phyloP scores from a whole-genome alignment of 2,329 filamentous ascomycete genomes.

The Westerdykella sp. region DNA sequence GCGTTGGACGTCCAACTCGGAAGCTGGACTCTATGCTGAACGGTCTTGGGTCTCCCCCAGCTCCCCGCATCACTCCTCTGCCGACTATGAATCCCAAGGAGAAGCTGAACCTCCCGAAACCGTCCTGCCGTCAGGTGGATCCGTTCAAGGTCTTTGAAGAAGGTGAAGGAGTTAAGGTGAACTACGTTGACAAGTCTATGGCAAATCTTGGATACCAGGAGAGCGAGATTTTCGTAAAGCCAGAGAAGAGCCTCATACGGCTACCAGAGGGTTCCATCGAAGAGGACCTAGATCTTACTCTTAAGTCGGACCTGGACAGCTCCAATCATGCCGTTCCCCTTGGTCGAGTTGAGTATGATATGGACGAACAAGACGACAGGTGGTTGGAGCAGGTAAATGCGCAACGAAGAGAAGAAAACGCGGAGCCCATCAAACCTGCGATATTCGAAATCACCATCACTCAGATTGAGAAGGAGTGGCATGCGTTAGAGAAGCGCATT shows the following conservation, averaged over 20 bases:
- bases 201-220: conserved; percentile 94
- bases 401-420: conserved; percentile 65
- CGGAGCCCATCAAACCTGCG: conserved; percentile 81
- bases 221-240: conserved; percentile 78
- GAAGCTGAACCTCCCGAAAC: conserved; percentile 68
- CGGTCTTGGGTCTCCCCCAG: conserved; percentile 53
- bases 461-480: conserved; percentile 98
- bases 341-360: conserved; percentile 93
- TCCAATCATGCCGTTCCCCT: conserved; percentile 48
- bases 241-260: conserved; percentile 63
- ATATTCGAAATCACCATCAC: conserved; percentile 98
- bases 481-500: conserved; percentile 90
- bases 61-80: conserved; percentile 66
- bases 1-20: conserved; percentile 60
- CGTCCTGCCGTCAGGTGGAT: conserved; percentile 69
- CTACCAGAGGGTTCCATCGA: conserved; percentile 57
- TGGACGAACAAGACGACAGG: conserved; percentile 98
- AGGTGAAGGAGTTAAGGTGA: conserved; percentile 74
- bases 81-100: conserved; percentile 76
- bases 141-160: conserved; percentile 77
- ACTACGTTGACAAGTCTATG: conserved; percentile 95
- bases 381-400: conserved; percentile 84
- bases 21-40: conserved; percentile 56
- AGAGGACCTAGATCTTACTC: conserved; percentile 55
- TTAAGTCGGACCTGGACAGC: conserved; percentile 55